A percentile compares a stretch with the other conserved stretches of the same genome.
These are phyloP conservation scores for Colletotrichum sp. DNA, from an alignment of 2,329 filamentous ascomycete species.

Conservation along the genomic window DNA sequence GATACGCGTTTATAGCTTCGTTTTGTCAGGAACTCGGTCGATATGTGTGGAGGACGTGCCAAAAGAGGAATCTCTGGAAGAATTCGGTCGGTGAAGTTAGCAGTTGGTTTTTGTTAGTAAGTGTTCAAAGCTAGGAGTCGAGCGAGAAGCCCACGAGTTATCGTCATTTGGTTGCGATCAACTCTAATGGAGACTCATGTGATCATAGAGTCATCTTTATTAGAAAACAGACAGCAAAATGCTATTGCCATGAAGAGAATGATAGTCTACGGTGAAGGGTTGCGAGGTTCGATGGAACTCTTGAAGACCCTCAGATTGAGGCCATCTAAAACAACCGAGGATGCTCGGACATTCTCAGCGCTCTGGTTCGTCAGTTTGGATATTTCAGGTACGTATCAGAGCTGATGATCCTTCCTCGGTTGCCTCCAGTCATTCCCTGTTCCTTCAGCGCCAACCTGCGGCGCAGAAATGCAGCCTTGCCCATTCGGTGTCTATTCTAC, in stretches of 20 bases:
- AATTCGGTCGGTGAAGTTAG: not conserved
- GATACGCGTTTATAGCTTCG: not conserved
- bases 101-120: too few relatives aligned
- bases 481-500: not conserved
- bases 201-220: not conserved
- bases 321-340: not conserved
- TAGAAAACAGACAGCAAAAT: too few relatives aligned
- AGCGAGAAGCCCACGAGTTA: not conserved
- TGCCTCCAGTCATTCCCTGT: not conserved
- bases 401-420: not conserved
- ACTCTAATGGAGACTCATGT: not conserved
- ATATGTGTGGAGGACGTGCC: not conserved
- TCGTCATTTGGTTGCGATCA: not conserved
- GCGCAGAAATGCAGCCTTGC: not conserved
- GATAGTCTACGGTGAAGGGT: not conserved
- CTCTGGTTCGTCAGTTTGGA: not conserved
- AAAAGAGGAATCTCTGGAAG: not conserved
- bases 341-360: not conserved
- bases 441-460: not conserved
- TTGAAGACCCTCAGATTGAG: not conserved
- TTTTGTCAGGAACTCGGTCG: not conserved
- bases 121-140: not conserved
- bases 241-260: not conserved
- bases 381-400: not conserved
- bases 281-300: not conserved